Base-by-base conservation (phyloP, 345 rosid species). In the Hibiscus syriacus region DNA sequence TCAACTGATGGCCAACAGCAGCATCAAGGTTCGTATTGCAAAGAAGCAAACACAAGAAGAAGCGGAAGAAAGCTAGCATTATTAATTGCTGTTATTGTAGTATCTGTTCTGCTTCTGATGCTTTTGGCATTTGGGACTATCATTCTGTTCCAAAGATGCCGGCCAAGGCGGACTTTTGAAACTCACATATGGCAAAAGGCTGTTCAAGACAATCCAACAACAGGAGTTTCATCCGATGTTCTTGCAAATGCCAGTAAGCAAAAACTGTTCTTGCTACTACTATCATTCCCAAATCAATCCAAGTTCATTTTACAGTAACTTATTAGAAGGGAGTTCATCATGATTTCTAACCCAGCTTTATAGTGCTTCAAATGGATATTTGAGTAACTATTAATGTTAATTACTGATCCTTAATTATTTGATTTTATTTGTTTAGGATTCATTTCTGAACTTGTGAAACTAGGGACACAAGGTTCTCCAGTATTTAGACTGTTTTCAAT, bases 241-340 rank as follows among this genome's bases (percentile, higher is more conserved):
- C 91, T 91, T 69, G 90, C 92, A 66, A 91, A 84, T 78, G 95
- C 96, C 67, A 84, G 99, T 94, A 85, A 91, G 99, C 81, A 29
- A 27, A 25, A 19, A 39, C 4, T 6, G 9, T 66, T 55, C 43
- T 69, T 57, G 43, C 56, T 48, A 13, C 32, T 64, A 32, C 70
- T 43, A 16, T 43, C 55, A 22, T 13, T 27, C 60, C 39, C 32
- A 56, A 32, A 32, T 46, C 8, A 5, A 26, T 23, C 16, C 13
- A 16, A 11, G 38, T 53, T 64, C 55, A 43, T 41, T 22, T 41
- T 29, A 0, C 36, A 5, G 16, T 3, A 19, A 38, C 12, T 49
- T 55, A 16, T 36, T 17, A 7, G 9, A 36, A 55, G 29, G 46
- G 22, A 27, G 19, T 29, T 54, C 39, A 27, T 17, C 26, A 60